Conservation (phyloP, 2,329 filamentous ascomycete genomes). For the Macrophomina pseudophaseolina region DNA sequence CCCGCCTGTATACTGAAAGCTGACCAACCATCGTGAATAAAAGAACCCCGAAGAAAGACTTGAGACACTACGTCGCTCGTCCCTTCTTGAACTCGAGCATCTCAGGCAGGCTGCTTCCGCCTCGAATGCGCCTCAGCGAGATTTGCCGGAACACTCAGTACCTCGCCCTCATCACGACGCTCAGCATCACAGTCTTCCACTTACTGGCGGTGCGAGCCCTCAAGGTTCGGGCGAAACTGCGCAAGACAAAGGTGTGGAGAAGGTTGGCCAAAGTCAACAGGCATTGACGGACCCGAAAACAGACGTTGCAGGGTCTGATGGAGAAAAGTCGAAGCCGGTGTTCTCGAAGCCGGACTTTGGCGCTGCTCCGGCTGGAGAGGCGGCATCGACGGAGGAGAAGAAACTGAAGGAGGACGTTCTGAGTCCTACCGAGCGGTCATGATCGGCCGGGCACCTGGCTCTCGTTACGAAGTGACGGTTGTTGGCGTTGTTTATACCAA, state of each 20-base stretch:
- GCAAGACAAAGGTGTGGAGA: background rate
- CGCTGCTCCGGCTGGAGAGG: background rate
- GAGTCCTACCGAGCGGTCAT: conserved; percentile 30
- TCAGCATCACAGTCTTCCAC: conserved; percentile 27
- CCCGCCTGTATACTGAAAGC: conserved; percentile 29
- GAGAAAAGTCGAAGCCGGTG: conserved; percentile 29
- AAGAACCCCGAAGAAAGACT: conserved; percentile 55
- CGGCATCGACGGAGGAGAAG: conserved; percentile 7
- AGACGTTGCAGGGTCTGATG: conserved; percentile 5
- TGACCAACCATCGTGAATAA: conserved; percentile 37
- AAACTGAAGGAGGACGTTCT: conserved; percentile 29
- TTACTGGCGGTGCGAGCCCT: conserved; percentile 6
- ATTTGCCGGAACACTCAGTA: conserved; percentile 42
- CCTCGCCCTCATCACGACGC: conserved; percentile 25
- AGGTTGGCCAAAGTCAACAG: background rate
- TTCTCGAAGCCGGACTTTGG: conserved; percentile 36
- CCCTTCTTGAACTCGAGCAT: conserved; percentile 50
- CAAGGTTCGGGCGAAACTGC: conserved; percentile 7
- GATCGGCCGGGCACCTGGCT: background rate
- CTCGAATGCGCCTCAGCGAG: conserved; percentile 37
- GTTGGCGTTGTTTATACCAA: background rate
- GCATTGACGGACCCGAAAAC: background rate
- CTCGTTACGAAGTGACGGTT: conserved; percentile 19
- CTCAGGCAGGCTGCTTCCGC: conserved; percentile 42
- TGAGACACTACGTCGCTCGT: conserved; percentile 53